phyloP scores from a whole-genome alignment of 2,329 filamentous ascomycete species.

The Alternaria dauci region DNA sequence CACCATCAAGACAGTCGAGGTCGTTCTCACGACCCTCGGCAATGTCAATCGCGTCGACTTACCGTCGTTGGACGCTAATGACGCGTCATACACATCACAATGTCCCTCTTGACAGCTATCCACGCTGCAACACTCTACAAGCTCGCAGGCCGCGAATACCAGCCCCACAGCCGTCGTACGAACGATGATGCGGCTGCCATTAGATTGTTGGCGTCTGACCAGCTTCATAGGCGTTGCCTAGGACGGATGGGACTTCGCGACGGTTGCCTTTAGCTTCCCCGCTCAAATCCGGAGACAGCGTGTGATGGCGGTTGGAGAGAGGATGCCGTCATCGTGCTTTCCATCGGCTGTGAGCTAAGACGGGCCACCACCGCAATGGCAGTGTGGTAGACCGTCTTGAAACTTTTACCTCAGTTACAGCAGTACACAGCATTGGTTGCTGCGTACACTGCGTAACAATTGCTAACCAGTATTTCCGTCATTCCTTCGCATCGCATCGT shows the following conservation, averaged over 20 bases:
- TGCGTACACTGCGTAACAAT: constrained; percentile 2
- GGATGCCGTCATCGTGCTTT: constrained; percentile 32
- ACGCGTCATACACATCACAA: not conserved
- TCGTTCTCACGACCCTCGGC: not conserved
- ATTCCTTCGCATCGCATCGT: constrained; percentile 17
- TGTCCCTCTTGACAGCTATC: not conserved
- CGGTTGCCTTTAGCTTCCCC: constrained; percentile 16
- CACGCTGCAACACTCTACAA: not conserved
- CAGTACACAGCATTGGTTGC: not conserved
- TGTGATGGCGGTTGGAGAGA: constrained; percentile 9
- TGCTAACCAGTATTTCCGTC: constrained; percentile 9
- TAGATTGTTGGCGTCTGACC: not conserved
- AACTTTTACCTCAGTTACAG: not conserved
- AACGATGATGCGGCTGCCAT: not conserved
- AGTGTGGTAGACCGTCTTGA: not conserved
- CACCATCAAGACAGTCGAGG: not conserved
- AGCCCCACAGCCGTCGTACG: constrained; percentile 1
- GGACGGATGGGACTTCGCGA: constrained; percentile 9
- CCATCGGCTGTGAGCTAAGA: constrained; percentile 5
- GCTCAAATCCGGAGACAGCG: constrained; percentile 25
- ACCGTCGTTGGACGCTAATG: not conserved
- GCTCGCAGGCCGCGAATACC: not conserved
- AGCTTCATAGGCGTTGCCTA: not conserved
- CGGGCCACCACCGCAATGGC: not conserved
- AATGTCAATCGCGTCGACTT: not conserved